Conservation (phyloP, 2,329 filamentous ascomycete species). For the Aspergillus unguis region DNA sequence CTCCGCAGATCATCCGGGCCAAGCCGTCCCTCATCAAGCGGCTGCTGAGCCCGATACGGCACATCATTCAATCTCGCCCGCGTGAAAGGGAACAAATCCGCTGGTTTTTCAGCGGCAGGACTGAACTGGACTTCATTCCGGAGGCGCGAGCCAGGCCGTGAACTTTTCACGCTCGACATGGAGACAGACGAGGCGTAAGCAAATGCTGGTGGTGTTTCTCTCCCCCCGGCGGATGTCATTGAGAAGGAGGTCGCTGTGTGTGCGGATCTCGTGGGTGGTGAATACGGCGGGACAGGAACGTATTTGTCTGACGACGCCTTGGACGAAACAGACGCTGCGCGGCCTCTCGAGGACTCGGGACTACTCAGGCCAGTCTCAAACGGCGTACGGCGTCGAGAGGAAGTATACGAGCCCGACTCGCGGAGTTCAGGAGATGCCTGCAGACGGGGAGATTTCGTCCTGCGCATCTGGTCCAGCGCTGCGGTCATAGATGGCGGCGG, state of each 20-base stretch:
- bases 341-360: slow-evolving; percentile 61
- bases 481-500: slow-evolving; percentile 75
- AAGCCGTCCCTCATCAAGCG: slow-evolving; percentile 56
- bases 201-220: slow-evolving; percentile 38
- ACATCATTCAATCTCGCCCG: slow-evolving; percentile 77
- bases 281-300: slow-evolving; percentile 34
- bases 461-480: slow-evolving; percentile 64
- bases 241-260: slow-evolving; percentile 48
- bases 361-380: slow-evolving; percentile 67
- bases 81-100: slow-evolving; percentile 84
- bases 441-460: slow-evolving; percentile 27
- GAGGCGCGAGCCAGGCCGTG: slow-evolving; percentile 61
- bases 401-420: slow-evolving; percentile 62
- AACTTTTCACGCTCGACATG: slow-evolving; percentile 44
- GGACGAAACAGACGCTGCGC: slow-evolving; percentile 60
- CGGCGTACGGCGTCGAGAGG: slow-evolving; percentile 70
- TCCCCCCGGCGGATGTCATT: slow-evolving; percentile 32
- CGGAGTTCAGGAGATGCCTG: slow-evolving; percentile 56
- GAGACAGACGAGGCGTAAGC: slow-evolving; percentile 46
- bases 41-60: slow-evolving; percentile 68
- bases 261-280: slow-evolving; percentile 42
- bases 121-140: slow-evolving; percentile 77
- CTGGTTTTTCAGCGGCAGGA: slow-evolving; percentile 63
- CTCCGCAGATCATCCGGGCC: slow-evolving; percentile 74
- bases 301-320: slow-evolving; percentile 51